Conservation (phyloP, 352 stramenopile genomes). For the Globisporangium cylindrosporum region DNA sequence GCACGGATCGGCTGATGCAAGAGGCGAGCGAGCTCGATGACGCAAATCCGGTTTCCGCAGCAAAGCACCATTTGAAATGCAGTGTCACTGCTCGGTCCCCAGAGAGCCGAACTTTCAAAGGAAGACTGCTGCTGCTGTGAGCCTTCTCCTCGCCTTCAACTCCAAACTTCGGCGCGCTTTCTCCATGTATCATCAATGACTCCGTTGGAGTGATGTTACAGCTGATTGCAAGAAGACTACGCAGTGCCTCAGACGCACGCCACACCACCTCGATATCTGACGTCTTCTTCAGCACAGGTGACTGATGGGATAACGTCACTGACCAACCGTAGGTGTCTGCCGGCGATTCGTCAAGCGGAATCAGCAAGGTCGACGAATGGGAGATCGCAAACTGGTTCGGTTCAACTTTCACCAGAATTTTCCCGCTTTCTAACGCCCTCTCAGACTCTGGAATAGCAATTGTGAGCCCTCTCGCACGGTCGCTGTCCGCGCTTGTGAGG, state of each 20-base stretch:
- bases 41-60: constrained; percentile 56
- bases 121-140: constrained; percentile 20
- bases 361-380: constrained; percentile 48
- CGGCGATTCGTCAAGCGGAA: constrained; percentile 76
- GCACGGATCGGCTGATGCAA: constrained; percentile 60
- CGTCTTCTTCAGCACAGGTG: constrained; percentile 18
- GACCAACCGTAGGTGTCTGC: constrained; percentile 56
- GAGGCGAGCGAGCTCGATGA: constrained; percentile 60
- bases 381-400: constrained; percentile 40
- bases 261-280: constrained; percentile 53
- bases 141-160: background rate
- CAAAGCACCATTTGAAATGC: constrained; percentile 68
- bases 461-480: background rate
- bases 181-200: constrained; percentile 25
- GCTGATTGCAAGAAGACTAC: constrained; percentile 47
- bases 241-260: constrained; percentile 43
- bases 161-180: constrained; percentile 11
- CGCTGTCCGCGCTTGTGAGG: constrained; percentile 6
- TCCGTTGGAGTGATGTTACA: constrained; percentile 38
- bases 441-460: constrained; percentile 21
- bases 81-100: constrained; percentile 35
- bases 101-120: constrained; percentile 38
- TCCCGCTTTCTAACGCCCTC: background rate
- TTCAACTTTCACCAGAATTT: constrained; percentile 28
- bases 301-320: constrained; percentile 39